A percentile compares a stretch with the other conserved stretches of the same genome.
phyloP scores from a whole-genome alignment of 2,329 filamentous ascomycete genomes.

The Monilinia aucupariae region DNA sequence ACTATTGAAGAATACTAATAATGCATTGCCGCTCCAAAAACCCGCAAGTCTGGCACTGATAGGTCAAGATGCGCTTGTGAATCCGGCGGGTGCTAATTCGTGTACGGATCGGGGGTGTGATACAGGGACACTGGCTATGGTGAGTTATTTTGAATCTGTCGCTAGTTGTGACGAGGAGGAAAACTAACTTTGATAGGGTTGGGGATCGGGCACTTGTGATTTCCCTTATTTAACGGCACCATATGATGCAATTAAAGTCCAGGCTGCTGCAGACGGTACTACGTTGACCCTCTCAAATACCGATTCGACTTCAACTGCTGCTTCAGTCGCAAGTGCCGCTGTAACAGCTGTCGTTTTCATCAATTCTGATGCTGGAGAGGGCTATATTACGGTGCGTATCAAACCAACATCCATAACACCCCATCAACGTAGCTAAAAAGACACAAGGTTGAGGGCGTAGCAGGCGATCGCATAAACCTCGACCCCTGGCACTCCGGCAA shows the following conservation, averaged over 20 bases:
- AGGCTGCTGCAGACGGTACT: slow-evolving; percentile 49
- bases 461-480: slow-evolving; percentile 58
- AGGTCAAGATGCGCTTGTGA: slow-evolving; percentile 56
- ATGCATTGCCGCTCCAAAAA: slow-evolving; percentile 51
- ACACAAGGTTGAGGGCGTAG: slow-evolving; percentile 31
- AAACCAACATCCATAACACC: not conserved
- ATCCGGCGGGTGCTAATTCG: slow-evolving; percentile 56
- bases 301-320: slow-evolving; percentile 39
- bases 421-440: not conserved
- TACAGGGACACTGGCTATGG: slow-evolving; percentile 59
- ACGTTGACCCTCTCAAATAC: slow-evolving; percentile 50
- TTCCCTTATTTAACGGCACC: slow-evolving; percentile 39
- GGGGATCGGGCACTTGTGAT: slow-evolving; percentile 3
- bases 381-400: slow-evolving; percentile 41
- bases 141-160: slow-evolving; percentile 25
- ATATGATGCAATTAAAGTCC: slow-evolving; percentile 57
- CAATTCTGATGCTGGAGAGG: slow-evolving; percentile 68
- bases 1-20: slow-evolving; percentile 60
- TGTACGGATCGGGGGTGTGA: slow-evolving; percentile 58
- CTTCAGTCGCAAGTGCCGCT: slow-evolving; percentile 28
- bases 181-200: slow-evolving; percentile 2
- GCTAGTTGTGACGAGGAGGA: too few relatives aligned
- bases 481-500: slow-evolving; percentile 53
- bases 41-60: slow-evolving; percentile 53
- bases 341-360: slow-evolving; percentile 65